A percentile compares a stretch with the other conserved stretches of the same genome.
Conservation (phyloP, 2,329 filamentous ascomycete genomes). For the Penicillium nordicum region DNA sequence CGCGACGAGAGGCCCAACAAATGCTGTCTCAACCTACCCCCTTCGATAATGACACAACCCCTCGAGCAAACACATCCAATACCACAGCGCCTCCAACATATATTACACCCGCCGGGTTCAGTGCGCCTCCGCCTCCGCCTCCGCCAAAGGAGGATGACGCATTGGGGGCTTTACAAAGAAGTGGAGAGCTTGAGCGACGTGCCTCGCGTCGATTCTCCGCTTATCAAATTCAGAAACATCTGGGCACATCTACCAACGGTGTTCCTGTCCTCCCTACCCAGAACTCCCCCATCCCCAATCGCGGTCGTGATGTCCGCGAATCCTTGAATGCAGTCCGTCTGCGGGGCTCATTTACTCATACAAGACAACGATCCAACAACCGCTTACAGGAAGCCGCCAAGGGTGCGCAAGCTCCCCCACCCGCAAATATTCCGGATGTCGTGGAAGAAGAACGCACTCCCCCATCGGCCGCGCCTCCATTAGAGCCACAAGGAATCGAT, state of each 20-base stretch:
- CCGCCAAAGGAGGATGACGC: conserved; percentile 84
- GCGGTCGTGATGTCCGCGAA: conserved; percentile 71
- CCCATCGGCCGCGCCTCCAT: conserved; percentile 33
- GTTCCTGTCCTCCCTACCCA: conserved; percentile 74
- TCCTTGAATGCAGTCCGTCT: conserved; percentile 71
- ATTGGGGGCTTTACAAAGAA: conserved; percentile 82
- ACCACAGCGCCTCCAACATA: conserved; percentile 27
- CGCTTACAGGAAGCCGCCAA: conserved; percentile 57
- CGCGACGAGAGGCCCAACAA: conserved; percentile 39
- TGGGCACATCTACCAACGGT: conserved; percentile 75
- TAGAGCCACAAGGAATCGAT: conserved; percentile 10
- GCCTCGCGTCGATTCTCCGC: conserved; percentile 92
- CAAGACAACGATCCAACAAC: conserved; percentile 51
- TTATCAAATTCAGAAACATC: conserved; percentile 93
- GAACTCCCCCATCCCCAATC: conserved; percentile 62
- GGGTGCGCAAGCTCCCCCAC: conserved; percentile 38
- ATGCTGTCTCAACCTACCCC: conserved; percentile 61
- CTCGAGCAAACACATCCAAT: conserved; percentile 24
- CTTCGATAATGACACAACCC: conserved; percentile 54
- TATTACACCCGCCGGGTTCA: conserved; percentile 8
- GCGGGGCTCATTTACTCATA: conserved; percentile 54
- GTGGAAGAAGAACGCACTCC: conserved; percentile 42
- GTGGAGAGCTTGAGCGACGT: conserved; percentile 85
- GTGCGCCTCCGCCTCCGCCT: conserved; percentile 72
- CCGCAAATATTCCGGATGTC: conserved; percentile 62